These are phyloP conservation scores for Bolboschoenoplectus hybrid DNA, from an alignment of 202 grass and related monocot species.

Conservation along the genomic window DNA sequence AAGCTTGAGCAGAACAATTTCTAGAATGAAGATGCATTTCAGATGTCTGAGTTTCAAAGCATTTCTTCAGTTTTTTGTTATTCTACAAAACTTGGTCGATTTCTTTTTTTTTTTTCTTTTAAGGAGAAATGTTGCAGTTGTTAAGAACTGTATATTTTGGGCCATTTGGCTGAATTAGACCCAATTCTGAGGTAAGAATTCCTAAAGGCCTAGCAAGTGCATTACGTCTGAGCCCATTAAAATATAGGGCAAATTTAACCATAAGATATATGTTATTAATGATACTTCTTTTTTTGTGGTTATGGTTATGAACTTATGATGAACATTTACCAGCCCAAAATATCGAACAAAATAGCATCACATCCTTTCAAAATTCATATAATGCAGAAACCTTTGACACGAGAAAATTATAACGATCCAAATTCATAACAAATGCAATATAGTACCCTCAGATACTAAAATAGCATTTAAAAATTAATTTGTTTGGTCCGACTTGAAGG, in stretches of 20 bases:
- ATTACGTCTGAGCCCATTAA: neutral
- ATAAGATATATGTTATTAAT: neutral
- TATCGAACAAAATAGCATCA: neutral
- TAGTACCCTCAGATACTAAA: neutral
- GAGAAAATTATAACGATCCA: neutral
- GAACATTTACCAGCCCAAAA: neutral
- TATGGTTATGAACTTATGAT: neutral
- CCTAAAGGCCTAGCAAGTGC: neutral
- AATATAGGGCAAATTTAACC: neutral
- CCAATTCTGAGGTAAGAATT: neutral
- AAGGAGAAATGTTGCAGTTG: neutral
- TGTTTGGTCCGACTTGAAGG: neutral
- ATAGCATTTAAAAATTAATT: neutral
- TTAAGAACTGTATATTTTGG: neutral
- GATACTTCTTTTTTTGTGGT: too few relatives aligned
- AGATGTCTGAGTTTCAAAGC: neutral
- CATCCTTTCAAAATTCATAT: neutral
- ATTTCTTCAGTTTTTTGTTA: neutral
- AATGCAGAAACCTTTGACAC: neutral
- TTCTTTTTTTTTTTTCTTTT: too few relatives aligned
- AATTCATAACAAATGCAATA: neutral
- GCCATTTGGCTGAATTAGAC: neutral
- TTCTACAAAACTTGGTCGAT: neutral
- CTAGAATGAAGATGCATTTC: neutral
- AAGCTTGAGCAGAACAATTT: neutral